A percentile compares a stretch with the other conserved stretches of the same genome.
These are phyloP conservation scores for Clarireedia homoeocarpa DNA, from an alignment of 2,329 filamentous ascomycete species.

Conservation along the genomic window DNA sequence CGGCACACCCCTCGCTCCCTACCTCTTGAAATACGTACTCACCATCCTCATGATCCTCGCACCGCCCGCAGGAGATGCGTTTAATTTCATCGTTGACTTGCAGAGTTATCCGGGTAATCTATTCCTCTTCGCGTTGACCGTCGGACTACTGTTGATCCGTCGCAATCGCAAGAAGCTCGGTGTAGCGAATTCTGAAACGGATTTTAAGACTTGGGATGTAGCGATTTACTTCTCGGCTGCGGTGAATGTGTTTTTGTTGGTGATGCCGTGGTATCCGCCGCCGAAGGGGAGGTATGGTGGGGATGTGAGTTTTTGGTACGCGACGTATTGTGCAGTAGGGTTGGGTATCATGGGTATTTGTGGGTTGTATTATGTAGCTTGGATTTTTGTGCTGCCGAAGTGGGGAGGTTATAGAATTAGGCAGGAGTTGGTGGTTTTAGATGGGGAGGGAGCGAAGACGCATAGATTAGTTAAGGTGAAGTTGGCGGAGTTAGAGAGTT, in stretches of 20 bases:
- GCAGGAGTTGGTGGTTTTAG: slow-evolving; percentile 45
- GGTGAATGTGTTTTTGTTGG: slow-evolving; percentile 52
- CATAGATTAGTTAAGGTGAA: slow-evolving; percentile 48
- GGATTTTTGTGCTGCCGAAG: slow-evolving; percentile 49
- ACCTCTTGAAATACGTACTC: slow-evolving; percentile 47
- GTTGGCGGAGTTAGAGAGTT: slow-evolving; percentile 39
- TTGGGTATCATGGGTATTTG: slow-evolving; percentile 50
- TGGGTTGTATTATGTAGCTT: slow-evolving; percentile 48
- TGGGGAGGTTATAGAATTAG: slow-evolving; percentile 46
- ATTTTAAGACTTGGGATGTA: slow-evolving; percentile 45
- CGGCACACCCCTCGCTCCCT: slow-evolving; percentile 53
- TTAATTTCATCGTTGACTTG: slow-evolving; percentile 55
- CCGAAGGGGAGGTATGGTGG: slow-evolving; percentile 49
- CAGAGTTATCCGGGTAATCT: slow-evolving; percentile 49
- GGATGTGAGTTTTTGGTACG: slow-evolving; percentile 68
- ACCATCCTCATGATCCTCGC: slow-evolving; percentile 54
- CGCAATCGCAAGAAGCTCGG: slow-evolving; percentile 43
- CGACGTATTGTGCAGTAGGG: slow-evolving; percentile 57
- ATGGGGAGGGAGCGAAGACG: slow-evolving; percentile 37
- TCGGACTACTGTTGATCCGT: slow-evolving; percentile 52
- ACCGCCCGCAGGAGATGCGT: slow-evolving; percentile 55
- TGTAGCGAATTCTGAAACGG: slow-evolving; percentile 33
- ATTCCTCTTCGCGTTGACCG: slow-evolving; percentile 48
- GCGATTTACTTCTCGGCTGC: slow-evolving; percentile 52
- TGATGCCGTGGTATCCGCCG: slow-evolving; percentile 68